Conservation (phyloP, 441 rosid species). For the Biscutella auriculata region DNA sequence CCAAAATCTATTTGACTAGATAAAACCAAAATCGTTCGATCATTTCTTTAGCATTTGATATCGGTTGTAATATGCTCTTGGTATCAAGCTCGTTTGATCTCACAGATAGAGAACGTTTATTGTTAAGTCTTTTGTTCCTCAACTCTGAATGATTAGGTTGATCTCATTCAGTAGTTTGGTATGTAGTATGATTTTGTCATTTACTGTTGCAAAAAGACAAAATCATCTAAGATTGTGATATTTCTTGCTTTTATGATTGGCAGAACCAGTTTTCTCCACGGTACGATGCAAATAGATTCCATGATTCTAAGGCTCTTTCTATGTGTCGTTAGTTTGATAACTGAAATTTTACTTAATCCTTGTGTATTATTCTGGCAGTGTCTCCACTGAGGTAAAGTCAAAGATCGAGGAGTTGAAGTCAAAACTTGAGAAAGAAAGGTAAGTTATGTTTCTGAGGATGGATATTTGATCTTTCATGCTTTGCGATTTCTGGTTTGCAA, state of each 20-base stretch:
- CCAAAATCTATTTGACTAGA: too few species aligned
- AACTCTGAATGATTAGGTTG: background rate
- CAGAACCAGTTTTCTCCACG: background rate
- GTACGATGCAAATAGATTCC: background rate
- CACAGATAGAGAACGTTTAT: background rate
- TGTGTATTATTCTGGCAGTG: conserved; percentile 31
- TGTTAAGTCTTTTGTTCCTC: background rate
- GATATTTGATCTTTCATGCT: conserved; percentile 2
- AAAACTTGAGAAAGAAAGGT: conserved; percentile 72
- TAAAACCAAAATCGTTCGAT: background rate
- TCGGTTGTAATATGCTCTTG: background rate
- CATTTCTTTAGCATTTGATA: background rate
- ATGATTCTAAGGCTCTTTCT: background rate
- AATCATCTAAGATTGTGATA: background rate
- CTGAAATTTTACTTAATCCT: background rate
- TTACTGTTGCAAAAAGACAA: background rate
- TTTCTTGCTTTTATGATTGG: background rate
- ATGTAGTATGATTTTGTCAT: background rate
- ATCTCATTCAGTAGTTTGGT: background rate
- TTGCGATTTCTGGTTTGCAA: conserved; percentile 1
- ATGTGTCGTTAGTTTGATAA: background rate
- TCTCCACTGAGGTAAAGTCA: conserved; percentile 55
- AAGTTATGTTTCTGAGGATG: background rate
- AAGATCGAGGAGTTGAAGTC: conserved; percentile 54
- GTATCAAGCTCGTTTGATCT: background rate